phyloP scores from a whole-genome alignment of 2,329 filamentous ascomycete species.

The Mariannaea sp. region DNA sequence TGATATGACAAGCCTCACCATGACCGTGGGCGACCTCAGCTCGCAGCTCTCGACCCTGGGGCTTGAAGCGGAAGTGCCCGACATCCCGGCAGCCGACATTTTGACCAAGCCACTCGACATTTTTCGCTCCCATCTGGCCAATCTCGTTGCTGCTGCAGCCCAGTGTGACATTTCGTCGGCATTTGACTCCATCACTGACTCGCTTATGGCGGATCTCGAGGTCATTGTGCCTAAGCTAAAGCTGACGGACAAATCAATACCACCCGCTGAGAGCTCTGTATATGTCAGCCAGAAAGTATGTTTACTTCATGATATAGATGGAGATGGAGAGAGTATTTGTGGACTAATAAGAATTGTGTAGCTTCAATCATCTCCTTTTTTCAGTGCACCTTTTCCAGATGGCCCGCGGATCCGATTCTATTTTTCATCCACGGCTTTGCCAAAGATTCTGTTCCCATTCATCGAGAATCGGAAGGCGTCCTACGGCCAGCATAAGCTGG shows the following conservation, averaged over 20 bases:
- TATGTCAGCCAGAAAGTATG: neutral
- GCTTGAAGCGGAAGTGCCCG: neutral
- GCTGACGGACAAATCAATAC: neutral
- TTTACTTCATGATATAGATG: no score
- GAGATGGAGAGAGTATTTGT: no score
- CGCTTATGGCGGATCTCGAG: neutral
- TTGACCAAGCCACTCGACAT: slow-evolving; percentile 4
- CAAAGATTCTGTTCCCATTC: slow-evolving; percentile 20
- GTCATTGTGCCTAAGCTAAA: slow-evolving; percentile 3
- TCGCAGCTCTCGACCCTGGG: neutral
- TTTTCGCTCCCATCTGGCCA: slow-evolving; percentile 1
- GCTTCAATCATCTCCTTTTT: slow-evolving; percentile 18
- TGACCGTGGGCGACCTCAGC: slow-evolving; percentile 3
- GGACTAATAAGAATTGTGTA: slow-evolving; percentile 1
- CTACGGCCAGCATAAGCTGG: slow-evolving; percentile 15
- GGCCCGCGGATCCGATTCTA: slow-evolving; percentile 20
- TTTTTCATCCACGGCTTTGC: slow-evolving; percentile 17
- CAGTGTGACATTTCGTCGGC: slow-evolving; percentile 1
- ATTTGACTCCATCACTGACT: neutral
- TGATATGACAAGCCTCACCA: neutral
- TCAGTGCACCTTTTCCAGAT: slow-evolving; percentile 21
- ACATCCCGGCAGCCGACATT: slow-evolving; percentile 1
- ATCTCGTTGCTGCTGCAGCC: neutral
- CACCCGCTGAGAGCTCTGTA: neutral
- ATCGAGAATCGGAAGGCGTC: slow-evolving; percentile 11